Base-by-base conservation (phyloP, 176 grass and related monocot genomes). In the Tillandsia leiboldiana region DNA sequence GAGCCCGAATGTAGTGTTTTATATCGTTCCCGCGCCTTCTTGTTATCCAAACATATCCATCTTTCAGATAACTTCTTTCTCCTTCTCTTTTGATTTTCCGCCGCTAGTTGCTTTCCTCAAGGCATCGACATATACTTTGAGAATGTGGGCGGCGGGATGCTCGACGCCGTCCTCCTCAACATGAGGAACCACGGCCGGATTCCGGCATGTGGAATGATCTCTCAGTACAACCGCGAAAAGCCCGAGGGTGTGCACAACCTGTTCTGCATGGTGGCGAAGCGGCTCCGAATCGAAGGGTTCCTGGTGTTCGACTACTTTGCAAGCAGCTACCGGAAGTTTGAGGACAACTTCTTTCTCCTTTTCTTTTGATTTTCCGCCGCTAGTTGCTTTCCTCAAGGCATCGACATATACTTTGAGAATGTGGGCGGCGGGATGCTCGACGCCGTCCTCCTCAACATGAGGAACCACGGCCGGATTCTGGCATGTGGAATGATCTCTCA, bases 51-150 rank as follows among this genome's bases (percentile, higher is more conserved):
- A 42, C 33, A 42, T 42, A 42, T 42, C 5, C 0, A 42, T 42
- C 33, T 42, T 42, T 42, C 7, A 6, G 33, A 42, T 42, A 42
- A 42, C 4, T 1, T 42, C 33, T 42, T 42, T 42, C 3, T 42
- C 3, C 33, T 42, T 42, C 6, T 3, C 33, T 42, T 42, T 42
- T 5, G 33, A 42, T 42, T 5, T 59, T 20, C 20, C 10, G 2
- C 22, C 24, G 2, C 22, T 14, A 83, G 81, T 68, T 81, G 3
- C 73, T 86, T 92, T 22, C 85, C 82, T 1, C 13, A 75, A 3
- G 79, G 85, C n/a, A 92, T 91, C 9, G 89, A 88, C 61, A 80
- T 91, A 66, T 85, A 88, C 76, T 91, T 85, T 8, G 89, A 88
- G 76, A 91, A 91, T 33, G 89, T 91, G 1, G 89, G 89, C 0